Percentiles rank a stretch among this genome's conserved stretches.
phyloP scores from a whole-genome alignment of 2,329 filamentous ascomycete genomes.

The Xylaria sp. region DNA sequence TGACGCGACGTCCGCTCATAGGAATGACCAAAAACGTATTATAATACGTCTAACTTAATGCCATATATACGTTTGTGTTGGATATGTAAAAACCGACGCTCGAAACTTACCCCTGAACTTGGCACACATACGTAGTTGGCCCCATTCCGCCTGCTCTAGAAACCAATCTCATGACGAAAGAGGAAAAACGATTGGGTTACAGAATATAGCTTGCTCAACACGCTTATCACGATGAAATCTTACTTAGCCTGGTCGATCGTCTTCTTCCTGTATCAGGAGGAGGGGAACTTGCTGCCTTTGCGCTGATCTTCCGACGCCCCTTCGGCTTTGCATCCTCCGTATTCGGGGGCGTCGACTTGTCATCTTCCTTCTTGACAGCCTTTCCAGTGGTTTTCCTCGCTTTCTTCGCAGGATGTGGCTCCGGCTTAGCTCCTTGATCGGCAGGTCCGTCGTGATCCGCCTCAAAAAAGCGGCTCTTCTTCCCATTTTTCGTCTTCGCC shows the following conservation, averaged over 20 bases:
- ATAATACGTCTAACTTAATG: background rate
- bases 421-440: slow-evolving; percentile 8
- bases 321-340: slow-evolving; percentile 19
- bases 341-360: slow-evolving; percentile 29
- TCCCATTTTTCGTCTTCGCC: slow-evolving; percentile 15
- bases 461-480: slow-evolving; percentile 23
- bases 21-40: background rate
- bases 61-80: background rate
- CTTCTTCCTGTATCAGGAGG: slow-evolving; percentile 30
- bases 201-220: background rate
- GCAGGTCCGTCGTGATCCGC: background rate
- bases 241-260: slow-evolving; percentile 37
- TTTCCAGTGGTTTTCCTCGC: slow-evolving; percentile 27
- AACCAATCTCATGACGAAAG: background rate
- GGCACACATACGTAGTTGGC: background rate
- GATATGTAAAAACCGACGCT: background rate
- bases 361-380: slow-evolving; percentile 34
- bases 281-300: slow-evolving; percentile 28
- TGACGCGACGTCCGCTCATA: background rate
- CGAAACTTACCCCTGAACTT: background rate
- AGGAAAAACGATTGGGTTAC: background rate
- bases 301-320: slow-evolving; percentile 32
- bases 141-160: no score
- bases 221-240: slow-evolving; percentile 22
- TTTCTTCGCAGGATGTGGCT: slow-evolving; percentile 32